Base-by-base conservation (phyloP, 768 basidiomycete genomes). In the Grammothele lineata region DNA sequence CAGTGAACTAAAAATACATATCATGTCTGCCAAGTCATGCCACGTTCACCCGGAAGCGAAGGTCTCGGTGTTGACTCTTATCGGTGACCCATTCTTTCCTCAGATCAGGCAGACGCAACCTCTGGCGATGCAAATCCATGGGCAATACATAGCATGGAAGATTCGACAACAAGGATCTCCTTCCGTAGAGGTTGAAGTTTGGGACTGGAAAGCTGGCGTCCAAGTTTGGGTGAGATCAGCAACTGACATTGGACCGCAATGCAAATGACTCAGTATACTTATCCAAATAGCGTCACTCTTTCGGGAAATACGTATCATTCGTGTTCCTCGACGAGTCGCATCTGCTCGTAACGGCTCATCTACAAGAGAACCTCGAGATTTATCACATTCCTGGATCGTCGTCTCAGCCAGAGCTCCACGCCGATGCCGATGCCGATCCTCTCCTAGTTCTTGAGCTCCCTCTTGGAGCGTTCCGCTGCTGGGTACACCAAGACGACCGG, bases 361-460 rank as follows among this genome's bases (percentile, higher is more conserved):
- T 30, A 19, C 42, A 43, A n/a, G 42, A 43, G n/a, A 15, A 24
- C 32, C 32, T 43, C 11, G 10, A 21, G 32, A 24, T 43, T 12
- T 43, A 34, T 18, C 32, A 27, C 17, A 12, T 30, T 18, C 17
- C 15, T 11, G 12, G 19, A 9, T 14, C 33, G 3, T 22, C 33
- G 5, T 30, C 4, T 14, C 10, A 11, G 4, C 21, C 21, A 3
- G 19, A 43, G 21, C n/a, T n/a, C n/a, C n/a, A n/a, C n/a, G n/a
- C 40, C n/a, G 17, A 27, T 11, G 27, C 7, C 8, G 35, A 14
- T 17, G 17, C 18, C 35, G 35, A 8, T 9, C 42, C 42, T 3
- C 9, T 43, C 14, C 21, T 43, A 3, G 24, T 24, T 4, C 42
- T 43, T 11, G 42, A 43, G 42, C 42, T 43, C 15, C 42, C 42